Base-by-base conservation (phyloP, 2,329 filamentous ascomycete species). In the Alternaria viburni region DNA sequence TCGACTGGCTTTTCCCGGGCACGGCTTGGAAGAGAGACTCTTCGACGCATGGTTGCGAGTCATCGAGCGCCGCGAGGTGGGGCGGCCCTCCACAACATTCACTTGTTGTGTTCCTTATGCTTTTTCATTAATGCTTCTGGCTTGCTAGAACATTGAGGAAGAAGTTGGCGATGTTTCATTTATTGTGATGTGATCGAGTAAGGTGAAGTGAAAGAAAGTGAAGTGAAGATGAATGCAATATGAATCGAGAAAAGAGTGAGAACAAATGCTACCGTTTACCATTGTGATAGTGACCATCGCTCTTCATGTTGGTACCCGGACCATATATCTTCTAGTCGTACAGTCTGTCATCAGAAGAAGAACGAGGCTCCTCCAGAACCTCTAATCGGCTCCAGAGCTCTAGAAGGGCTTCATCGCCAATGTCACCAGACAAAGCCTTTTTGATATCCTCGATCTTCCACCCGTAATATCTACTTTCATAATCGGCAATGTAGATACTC, bases 61-160 rank as follows among this genome's bases (percentile, higher is more conserved):
- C 45, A 65, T 65, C 58, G 32, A 57, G 49, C 6, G 26, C 41
- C 49, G 58, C 47, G 58, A 19, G 41, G 28, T 17, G 57, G 57
- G 43, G 57, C 57, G 57, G 12, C 19, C 21, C 41, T 49, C 15
- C 57, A 55, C 57, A 28, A 23, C 41, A 25, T 32, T 26, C 17
- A 41, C 28, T 26, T 54, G 28, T 28, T 55, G 41, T 55, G 58
- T 55, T 46, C 50, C 28, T 23, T 47, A 32, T 15, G 21, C 28
- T 63, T 63, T 60, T 56, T 60, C 57, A 56, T 63, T 60, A 46
- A 25, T 56, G 23, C 15, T 10, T 41, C 36, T 52, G 49, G 61
- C 51, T 56, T 52, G 61, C 57, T 13, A 59, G 57, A 15, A n/a
- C 45, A 49, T 60, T 56, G 57, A 63, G 52, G 61, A 56, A 63